phyloP scores from a whole-genome alignment of 345 rosid species.

The Trapa bicornis region DNA sequence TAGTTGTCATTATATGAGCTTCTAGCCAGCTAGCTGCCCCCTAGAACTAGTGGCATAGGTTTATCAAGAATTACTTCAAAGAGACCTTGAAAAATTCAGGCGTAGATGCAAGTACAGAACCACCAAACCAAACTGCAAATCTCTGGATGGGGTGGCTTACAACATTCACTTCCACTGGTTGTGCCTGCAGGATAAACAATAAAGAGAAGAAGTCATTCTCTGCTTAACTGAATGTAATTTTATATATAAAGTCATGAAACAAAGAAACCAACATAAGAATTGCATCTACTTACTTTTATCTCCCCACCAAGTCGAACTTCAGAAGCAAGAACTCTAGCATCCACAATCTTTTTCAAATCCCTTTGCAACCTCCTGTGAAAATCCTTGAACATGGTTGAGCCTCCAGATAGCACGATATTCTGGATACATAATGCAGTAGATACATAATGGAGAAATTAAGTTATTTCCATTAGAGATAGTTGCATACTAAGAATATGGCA shows the following conservation, averaged over 20 bases:
- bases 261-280: not conserved
- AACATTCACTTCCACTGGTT: constrained; percentile 91
- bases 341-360: constrained; percentile 91
- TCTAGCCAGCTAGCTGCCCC: too few species aligned
- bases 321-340: constrained; percentile 73
- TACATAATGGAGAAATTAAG: not conserved
- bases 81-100: constrained; percentile 79
- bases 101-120: constrained; percentile 95
- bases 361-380: constrained; percentile 93
- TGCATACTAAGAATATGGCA: not conserved
- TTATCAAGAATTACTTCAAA: not conserved
- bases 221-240: not conserved
- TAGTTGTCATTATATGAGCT: too few species aligned
- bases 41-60: not conserved
- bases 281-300: constrained; percentile 39
- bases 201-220: not conserved
- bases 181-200: constrained; percentile 31
- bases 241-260: not conserved
- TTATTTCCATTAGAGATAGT: not conserved
- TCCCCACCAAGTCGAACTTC: constrained; percentile 70
- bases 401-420: constrained; percentile 96
- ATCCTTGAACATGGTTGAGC: constrained; percentile 99
- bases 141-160: constrained; percentile 92
- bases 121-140: constrained; percentile 99
- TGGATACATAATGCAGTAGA: constrained; percentile 13